Evolutionary conservation across 2,329 filamentous ascomycete genomes (phyloP).

Genomic region (Cladosporium velox): DNA sequence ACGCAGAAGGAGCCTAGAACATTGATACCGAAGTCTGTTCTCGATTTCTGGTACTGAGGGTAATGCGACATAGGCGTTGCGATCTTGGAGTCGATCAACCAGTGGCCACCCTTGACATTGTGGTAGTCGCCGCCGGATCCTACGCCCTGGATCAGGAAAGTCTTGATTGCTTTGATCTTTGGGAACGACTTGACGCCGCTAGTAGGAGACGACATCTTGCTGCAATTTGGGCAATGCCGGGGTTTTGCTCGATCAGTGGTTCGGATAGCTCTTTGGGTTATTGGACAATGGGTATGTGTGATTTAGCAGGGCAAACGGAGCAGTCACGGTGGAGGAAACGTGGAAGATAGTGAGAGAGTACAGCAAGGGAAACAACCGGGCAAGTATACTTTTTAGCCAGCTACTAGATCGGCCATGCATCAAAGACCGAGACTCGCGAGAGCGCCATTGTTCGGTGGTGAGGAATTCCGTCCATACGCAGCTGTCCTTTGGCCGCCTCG

Average conservation of each 20-base stretch:
- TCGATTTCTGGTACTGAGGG: constrained; percentile 81
- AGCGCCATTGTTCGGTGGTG: background rate
- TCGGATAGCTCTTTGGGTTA: background rate
- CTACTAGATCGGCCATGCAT: background rate
- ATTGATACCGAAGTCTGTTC: constrained; percentile 95
- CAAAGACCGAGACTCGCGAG: background rate
- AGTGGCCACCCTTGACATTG: constrained; percentile 74
- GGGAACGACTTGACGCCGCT: constrained; percentile 61
- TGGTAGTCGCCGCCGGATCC: constrained; percentile 78
- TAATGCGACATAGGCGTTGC: constrained; percentile 90
- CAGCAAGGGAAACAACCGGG: background rate
- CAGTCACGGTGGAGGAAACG: background rate
- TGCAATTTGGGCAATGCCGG: background rate
- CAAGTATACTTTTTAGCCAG: background rate
- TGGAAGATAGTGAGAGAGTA: background rate
- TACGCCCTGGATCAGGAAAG: constrained; percentile 69
- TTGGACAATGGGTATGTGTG: background rate
- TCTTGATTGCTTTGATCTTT: constrained; percentile 73
- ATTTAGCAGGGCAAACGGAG: background rate
- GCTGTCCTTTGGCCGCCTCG: background rate
- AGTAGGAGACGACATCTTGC: constrained; percentile 23
- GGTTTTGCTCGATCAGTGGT: background rate
- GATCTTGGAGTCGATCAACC: constrained; percentile 89
- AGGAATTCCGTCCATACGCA: background rate
- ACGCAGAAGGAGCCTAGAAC: constrained; percentile 90